These are phyloP conservation scores for Anaeromyces robustus DNA, from an alignment of 192 early-diverging fungal genomes.

Conservation along the genomic window DNA sequence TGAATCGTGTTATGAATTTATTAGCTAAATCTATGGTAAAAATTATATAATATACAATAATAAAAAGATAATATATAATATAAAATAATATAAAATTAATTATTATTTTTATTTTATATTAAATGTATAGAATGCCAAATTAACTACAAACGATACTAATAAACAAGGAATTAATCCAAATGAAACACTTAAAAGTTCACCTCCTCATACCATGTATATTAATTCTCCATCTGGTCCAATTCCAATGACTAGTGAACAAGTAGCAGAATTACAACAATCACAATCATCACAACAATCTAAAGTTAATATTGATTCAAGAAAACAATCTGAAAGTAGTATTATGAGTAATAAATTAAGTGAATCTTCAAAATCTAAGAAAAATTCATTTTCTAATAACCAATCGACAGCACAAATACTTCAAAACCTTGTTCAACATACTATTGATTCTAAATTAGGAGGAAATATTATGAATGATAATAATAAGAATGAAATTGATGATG, in stretches of 20 bases:
- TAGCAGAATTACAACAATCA: not conserved
- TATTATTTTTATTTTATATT: not conserved
- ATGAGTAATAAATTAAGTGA: not conserved
- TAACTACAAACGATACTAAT: not conserved
- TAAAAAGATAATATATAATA: too few relatives aligned
- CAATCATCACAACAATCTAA: not conserved
- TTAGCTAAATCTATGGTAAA: not conserved
- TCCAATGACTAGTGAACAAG: not conserved
- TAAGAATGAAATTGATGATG: not conserved
- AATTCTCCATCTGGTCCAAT: not conserved
- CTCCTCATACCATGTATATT: not conserved
- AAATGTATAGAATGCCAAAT: not conserved
- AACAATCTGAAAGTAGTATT: not conserved
- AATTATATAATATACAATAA: too few relatives aligned
- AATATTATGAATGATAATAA: not conserved
- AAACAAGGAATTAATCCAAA: not conserved
- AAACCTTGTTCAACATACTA: not conserved
- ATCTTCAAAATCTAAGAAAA: not conserved
- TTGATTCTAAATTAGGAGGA: not conserved
- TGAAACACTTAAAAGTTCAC: not conserved
- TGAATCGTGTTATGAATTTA: not conserved
- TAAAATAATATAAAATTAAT: too few relatives aligned
- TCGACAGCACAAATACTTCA: not conserved
- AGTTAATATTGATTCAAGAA: not conserved
- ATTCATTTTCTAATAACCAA: not conserved